phyloP scores from a whole-genome alignment of 75 land plant species.

The Cryptomeria japonica region DNA sequence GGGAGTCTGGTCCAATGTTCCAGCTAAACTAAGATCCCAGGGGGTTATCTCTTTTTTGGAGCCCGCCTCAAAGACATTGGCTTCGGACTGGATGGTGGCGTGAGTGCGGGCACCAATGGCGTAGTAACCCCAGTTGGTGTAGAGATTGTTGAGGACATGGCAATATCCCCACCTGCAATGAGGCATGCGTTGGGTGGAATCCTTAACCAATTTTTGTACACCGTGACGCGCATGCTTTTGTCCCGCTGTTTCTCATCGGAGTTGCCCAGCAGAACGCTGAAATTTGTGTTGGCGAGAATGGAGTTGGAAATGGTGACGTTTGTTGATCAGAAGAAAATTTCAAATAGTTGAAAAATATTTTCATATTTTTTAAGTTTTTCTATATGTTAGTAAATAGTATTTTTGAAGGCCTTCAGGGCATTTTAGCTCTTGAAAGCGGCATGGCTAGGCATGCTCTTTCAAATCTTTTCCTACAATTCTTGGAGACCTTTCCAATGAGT shows the following conservation, averaged over 20 bases:
- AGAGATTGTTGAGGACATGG: slow-evolving; percentile 52
- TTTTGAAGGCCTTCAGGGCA: too few relatives aligned
- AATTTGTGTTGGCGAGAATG: slow-evolving; percentile 18
- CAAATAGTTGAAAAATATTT: too few relatives aligned
- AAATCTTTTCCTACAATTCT: too few relatives aligned
- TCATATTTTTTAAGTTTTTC: too few relatives aligned
- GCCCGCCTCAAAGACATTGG: slow-evolving; percentile 39
- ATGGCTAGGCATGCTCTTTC: too few relatives aligned
- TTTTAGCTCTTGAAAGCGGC: too few relatives aligned
- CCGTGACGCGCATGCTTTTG: slow-evolving; percentile 30
- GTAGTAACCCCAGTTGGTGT: slow-evolving; percentile 53
- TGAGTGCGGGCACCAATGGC: slow-evolving; percentile 39
- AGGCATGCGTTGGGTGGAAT: slow-evolving; percentile 46
- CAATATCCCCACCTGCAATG: slow-evolving; percentile 62
- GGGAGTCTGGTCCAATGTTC: slow-evolving; percentile 16
- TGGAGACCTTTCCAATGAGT: too few relatives aligned
- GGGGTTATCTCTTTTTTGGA: slow-evolving; percentile 37
- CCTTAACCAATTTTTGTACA: slow-evolving; percentile 43
- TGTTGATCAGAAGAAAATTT: too few relatives aligned
- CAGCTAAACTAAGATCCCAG: slow-evolving; percentile 20
- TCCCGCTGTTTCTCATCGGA: slow-evolving; percentile 30
- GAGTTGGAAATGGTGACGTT: slow-evolving; percentile 46
- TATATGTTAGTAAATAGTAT: too few relatives aligned
- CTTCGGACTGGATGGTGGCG: slow-evolving; percentile 30
- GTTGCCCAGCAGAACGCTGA: slow-evolving; percentile 39